Evolutionary conservation across 1,284 basidiomycete species (phyloP), one percentile per base, ranked within the genome.

Genomic region (Sparassis latifolia): DNA sequence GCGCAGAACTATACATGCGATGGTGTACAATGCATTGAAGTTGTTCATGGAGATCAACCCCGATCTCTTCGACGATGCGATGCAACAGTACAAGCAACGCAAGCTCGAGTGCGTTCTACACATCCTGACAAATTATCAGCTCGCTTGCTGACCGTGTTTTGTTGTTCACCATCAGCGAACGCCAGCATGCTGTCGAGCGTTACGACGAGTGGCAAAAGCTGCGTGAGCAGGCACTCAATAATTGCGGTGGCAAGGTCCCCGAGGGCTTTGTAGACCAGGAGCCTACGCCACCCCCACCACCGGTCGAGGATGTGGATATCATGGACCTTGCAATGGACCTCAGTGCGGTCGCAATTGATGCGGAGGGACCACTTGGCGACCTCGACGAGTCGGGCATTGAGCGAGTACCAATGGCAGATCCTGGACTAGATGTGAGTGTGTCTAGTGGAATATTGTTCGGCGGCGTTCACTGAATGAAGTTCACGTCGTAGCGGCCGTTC

Each of bases 41-140:
- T 71, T 99, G 53, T 97, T 98, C 71, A 99, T 99, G 95, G 96
- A 99, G 71, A 94, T 99, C 68, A 99, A 98, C 66, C 92, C 93
- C 1, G 89, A 95, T 60, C 72, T 97, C 31, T 98, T 99, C 63
- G 95, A 98, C 62, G 89, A 92, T 63, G 86, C 90, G 52, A 89
- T 97, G 75, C 89, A 90, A 55, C 92, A 96, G 57, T 97, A 96
- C 72, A 96, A 92, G 70, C 86, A 92, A 65, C 82, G 84, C 56
- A 88, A 89, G 64, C 76, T 88, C 51, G 82, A 86, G 92, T 94
- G 60, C 56, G 92, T 73, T 3, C 1, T 69, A 28, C 44, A 48
- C 49, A 30, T 33, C 38, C 55, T 12, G 20, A 20, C 20, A 20
- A 20, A 20, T 49, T 31, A 28, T 42, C 41, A 41, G 44, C 32